A percentile compares a stretch with the other conserved stretches of the same genome.
Evolutionary conservation across 768 basidiomycete species (phyloP).

Genomic region (Sporobolomyces roseus): DNA sequence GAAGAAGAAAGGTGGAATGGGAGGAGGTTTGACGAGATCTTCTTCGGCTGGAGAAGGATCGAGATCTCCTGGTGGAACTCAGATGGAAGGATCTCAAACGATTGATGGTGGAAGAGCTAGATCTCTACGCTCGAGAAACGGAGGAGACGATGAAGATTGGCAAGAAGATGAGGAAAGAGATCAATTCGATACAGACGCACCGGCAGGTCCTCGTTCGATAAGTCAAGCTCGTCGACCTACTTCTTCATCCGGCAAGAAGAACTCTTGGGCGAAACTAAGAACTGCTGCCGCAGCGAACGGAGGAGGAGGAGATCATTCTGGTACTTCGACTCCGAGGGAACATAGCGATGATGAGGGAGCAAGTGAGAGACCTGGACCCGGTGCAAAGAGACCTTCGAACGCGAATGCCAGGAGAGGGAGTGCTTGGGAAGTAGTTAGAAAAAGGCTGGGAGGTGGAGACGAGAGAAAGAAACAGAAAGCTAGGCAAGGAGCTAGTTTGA

Average conservation of each 20-base stretch:
- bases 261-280: background rate
- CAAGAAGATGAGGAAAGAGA: conserved; percentile 37
- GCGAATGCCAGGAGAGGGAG: conserved; percentile 12
- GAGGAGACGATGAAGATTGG: conserved; percentile 2
- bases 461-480: conserved; percentile 33
- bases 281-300: background rate
- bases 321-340: conserved; percentile 29
- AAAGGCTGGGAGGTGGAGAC: background rate
- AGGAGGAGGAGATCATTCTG: conserved; percentile 8
- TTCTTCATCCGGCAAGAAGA: background rate
- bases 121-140: background rate
- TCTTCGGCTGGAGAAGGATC: conserved; percentile 14
- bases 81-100: conserved; percentile 1
- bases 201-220: background rate
- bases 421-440: conserved; percentile 32
- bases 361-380: background rate
- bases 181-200: conserved; percentile 28
- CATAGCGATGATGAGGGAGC: conserved; percentile 19
- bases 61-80: background rate
- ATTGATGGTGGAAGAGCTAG: background rate
- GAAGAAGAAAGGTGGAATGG: background rate
- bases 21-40: conserved; percentile 1
- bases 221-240: conserved; percentile 1
- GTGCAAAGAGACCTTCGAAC: conserved; percentile 14
- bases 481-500: conserved; percentile 28